Evolutionary conservation across 371 early-diverging fungal genomes (phyloP).

Genomic region (Rhizopus stolonifer): DNA sequence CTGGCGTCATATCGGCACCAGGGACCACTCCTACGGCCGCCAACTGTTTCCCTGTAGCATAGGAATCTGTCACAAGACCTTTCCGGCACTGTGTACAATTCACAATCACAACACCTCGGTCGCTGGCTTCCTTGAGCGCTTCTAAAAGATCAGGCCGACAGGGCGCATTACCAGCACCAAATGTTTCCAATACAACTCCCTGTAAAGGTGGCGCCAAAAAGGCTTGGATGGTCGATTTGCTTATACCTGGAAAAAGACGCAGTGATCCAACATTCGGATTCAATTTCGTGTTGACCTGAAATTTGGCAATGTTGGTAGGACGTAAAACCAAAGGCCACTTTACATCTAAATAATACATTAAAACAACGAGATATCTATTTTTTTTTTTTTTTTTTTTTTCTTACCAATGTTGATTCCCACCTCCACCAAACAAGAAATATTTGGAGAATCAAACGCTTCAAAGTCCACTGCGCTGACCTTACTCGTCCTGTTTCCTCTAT

Average conservation of each 20-base stretch:
- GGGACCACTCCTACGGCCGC: conserved; percentile 85
- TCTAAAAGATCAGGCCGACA: conserved; percentile 79
- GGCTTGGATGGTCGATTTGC: conserved; percentile 79
- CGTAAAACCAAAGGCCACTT: conserved; percentile 87
- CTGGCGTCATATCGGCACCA: conserved; percentile 96
- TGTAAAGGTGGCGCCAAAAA: conserved; percentile 85
- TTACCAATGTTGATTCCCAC: conserved; percentile 93
- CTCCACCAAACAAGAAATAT: conserved; percentile 82
- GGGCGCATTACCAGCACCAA: conserved; percentile 97
- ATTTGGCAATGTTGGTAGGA: conserved; percentile 82
- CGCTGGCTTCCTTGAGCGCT: conserved; percentile 85
- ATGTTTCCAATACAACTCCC: conserved; percentile 95
- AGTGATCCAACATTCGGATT: conserved; percentile 88
- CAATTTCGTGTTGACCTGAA: conserved; percentile 80
- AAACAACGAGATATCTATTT: background rate
- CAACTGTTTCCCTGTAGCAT: conserved; percentile 90
- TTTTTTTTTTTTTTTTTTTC: conserved; percentile 7
- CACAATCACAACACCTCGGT: conserved; percentile 93
- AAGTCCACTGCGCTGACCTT: conserved; percentile 95
- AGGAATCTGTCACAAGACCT: conserved; percentile 88
- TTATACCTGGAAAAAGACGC: conserved; percentile 94
- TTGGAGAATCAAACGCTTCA: conserved; percentile 96
- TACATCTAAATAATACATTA: conserved; percentile 64
- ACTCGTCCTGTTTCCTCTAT: conserved; percentile 92
- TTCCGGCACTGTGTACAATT: conserved; percentile 92